Base-by-base conservation (phyloP, 1,284 basidiomycete genomes). In the Anthracocystis setariae region DNA sequence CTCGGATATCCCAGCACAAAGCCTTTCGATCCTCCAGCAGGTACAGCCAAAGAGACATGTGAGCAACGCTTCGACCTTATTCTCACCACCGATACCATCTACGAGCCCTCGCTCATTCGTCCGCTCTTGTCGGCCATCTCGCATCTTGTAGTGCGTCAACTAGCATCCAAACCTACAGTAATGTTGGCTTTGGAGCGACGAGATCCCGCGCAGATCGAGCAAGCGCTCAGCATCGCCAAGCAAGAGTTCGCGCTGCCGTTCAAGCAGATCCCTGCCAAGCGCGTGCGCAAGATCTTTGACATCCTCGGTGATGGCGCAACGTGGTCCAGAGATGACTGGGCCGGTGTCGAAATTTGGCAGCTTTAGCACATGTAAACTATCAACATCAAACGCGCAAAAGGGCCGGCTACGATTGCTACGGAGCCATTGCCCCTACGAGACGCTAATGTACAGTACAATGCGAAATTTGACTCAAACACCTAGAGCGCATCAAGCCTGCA, bases 1-100 rank as follows among this genome's bases (percentile, higher is more conserved):
- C 29, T 39, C 18, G 48, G 20, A 12, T 29, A 43, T n/a, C 60
- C 53, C 15, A 56, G 37, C 38, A 53, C 45, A 9, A 18, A 40
- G 13, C 45, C 24, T 8, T 5, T 24, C 7, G 24, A 38, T 10
- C 18, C 10, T 12, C 17, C 17, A 8, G 2, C 3, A 3, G 10
- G 23, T 23, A 1, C 37, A 23, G 7, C 18, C 18, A 32, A 8
- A 23, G 5, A 39, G 4, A n/a, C 38, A 3, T 9, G 7, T 15
- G 37, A 48, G 3, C 45, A 24, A 4, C 24, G 20, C 9, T 65
- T 91, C 84, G 90, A 94, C 83, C 86, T 93, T 63, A 89, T 95
- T 68, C 82, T 92, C 56, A 90, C 92, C 17, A 89, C 92, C 56
- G 93, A 96, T 83, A 94, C 93, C 0, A 85, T 94, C 52, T 95